A percentile compares a stretch with the other conserved stretches of the same genome.
phyloP scores from a whole-genome alignment of 352 stramenopile species.

The Elongisporangium undulatum region DNA sequence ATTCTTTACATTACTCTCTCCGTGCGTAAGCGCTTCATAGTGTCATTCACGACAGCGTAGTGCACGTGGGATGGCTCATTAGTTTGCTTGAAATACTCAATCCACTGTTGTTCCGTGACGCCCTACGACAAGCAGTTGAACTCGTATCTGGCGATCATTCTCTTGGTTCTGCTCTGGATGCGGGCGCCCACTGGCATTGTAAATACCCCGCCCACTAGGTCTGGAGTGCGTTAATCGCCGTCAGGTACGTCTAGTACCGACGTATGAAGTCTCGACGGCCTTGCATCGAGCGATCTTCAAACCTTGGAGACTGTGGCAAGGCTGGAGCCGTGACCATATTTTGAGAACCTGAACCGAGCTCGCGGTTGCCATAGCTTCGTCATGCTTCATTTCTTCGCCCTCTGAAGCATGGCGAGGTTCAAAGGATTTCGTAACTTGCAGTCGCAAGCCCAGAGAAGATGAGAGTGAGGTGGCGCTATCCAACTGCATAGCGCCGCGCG shows the following conservation, averaged over 20 bases:
- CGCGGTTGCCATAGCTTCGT: neutral
- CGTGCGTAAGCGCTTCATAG: neutral
- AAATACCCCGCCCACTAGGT: neutral
- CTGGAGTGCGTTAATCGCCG: neutral
- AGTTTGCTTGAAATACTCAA: neutral
- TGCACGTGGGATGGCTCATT: neutral
- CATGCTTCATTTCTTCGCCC: neutral
- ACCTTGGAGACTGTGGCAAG: neutral
- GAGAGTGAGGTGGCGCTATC: neutral
- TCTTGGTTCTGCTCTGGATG: neutral
- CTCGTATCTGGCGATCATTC: neutral
- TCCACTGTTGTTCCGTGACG: neutral
- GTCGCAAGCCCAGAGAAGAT: neutral
- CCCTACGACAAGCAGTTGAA: neutral
- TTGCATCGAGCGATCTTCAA: neutral
- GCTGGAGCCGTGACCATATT: neutral
- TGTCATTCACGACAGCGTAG: neutral
- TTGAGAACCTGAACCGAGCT: neutral
- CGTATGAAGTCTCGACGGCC: slow-evolving; percentile 1
- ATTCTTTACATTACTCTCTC: neutral
- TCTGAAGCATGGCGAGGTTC: neutral
- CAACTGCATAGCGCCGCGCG: neutral
- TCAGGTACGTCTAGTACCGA: neutral
- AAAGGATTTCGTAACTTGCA: slow-evolving; percentile 1
- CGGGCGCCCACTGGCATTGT: neutral